Base-by-base conservation (phyloP, 352 stramenopile genomes). In the Blastocystis sp. region DNA sequence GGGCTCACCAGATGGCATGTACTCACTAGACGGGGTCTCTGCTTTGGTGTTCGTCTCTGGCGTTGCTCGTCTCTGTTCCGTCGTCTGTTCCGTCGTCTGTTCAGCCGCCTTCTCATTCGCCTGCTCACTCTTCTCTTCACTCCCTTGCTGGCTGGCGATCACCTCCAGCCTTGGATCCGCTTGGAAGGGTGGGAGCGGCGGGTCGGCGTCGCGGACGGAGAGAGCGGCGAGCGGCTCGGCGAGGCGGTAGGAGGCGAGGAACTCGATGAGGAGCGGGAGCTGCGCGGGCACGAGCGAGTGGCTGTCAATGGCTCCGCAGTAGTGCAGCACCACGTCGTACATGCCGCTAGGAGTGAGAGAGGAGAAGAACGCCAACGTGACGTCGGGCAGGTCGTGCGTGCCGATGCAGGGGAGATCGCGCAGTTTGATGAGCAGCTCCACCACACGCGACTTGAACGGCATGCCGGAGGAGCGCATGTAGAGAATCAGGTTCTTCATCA, bases 21-120 rank as follows among this genome's bases (percentile, higher is more conserved):
- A 89, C 96, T 97, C 90, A 97, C 95, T 19, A 91, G 89, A 88
- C 96, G 94, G 53, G 93, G 91, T 88, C 96, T 97, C 45, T 95
- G 92, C 41, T 89, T 59, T 0, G 82, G 81, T 45, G 77, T 84
- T 19, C 92, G 94, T 1, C 97, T 89, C 1, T 94, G 92, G 38
- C 92, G 95, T 2, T 94, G 91, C 7, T 94, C 94, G 94, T 94
- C 97, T 10, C 28, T 34, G 28, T 34, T 34, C 28, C 28, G 28
- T 34, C 28, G 28, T 34, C 28, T 34, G 28, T 34, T 34, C 28
- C 28, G 28, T 34, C 28, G 28, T 34, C 28, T 34, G 28, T 34
- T 34, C 28, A 34, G 28, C 0, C 0, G 28, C 28, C 28, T 34
- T 34, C 28, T 34, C 28, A 34, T 34, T 34, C 28, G 28, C 28